Percentiles rank a stretch among this genome's conserved stretches.
These are phyloP conservation scores for Blastocystis sp. DNA, from an alignment of 352 stramenopile genomes.

Conservation along the genomic window DNA sequence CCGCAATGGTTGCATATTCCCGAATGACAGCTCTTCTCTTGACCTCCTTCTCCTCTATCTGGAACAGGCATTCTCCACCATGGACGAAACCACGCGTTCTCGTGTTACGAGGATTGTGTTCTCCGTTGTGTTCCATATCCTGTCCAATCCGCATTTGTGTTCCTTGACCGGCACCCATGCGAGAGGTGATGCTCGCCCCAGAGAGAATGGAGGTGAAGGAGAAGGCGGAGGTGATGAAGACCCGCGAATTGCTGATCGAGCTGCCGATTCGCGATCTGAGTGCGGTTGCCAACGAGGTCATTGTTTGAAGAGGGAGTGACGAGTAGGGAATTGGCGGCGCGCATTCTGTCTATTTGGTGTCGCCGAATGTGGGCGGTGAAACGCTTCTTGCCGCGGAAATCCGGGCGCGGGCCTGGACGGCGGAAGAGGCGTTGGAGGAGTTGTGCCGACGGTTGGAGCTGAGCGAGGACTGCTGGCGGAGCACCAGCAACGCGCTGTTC, in stretches of 20 bases:
- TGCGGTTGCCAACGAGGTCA: too few relatives aligned
- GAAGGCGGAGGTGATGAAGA: neutral
- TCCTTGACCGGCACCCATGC: constrained; percentile 19
- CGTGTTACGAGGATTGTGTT: neutral
- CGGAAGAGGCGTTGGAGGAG: neutral
- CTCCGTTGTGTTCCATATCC: neutral
- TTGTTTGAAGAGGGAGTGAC: neutral
- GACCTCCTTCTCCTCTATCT: neutral
- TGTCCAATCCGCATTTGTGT: neutral
- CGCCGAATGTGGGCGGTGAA: neutral
- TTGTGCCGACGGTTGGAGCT: neutral
- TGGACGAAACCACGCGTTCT: neutral
- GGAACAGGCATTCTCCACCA: neutral
- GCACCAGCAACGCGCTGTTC: constrained; percentile 18
- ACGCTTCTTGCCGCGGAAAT: neutral
- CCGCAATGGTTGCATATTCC: constrained; percentile 2
- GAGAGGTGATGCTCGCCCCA: constrained; percentile 17
- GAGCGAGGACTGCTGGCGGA: constrained; percentile 3
- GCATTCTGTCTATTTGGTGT: constrained; percentile 26
- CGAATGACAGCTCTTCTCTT: neutral
- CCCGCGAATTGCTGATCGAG: too few relatives aligned
- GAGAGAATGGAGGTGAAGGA: neutral
- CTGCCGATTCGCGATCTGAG: too few relatives aligned
- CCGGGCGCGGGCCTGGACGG: too few relatives aligned
- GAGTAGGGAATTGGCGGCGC: neutral